Conservation (phyloP, 2,329 filamentous ascomycete species). For the Curvularia hawaiiensis region DNA sequence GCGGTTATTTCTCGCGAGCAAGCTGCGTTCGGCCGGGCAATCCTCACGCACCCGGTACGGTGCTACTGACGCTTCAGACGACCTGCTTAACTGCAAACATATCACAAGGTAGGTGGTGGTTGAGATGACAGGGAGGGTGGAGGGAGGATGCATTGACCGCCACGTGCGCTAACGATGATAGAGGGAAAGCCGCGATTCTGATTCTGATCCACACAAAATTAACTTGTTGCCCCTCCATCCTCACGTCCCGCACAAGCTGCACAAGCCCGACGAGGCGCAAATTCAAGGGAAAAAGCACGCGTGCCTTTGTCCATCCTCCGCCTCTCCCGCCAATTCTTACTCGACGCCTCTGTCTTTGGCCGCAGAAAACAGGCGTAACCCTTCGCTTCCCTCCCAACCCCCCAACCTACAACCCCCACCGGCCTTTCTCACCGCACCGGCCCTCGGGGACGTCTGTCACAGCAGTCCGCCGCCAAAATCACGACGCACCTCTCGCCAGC, state of each 20-base stretch:
- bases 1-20: neutral
- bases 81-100: neutral
- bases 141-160: slow-evolving; percentile 17
- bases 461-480: slow-evolving; percentile 15
- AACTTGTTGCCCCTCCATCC: slow-evolving; percentile 22
- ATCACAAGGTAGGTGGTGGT: neutral
- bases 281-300: slow-evolving; percentile 20
- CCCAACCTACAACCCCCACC: slow-evolving; percentile 23
- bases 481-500: slow-evolving; percentile 15
- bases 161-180: slow-evolving; percentile 22
- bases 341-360: slow-evolving; percentile 21
- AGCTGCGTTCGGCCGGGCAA: neutral
- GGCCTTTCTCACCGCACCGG: slow-evolving; percentile 26
- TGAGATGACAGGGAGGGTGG: neutral
- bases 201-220: slow-evolving; percentile 26
- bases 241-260: slow-evolving; percentile 33
- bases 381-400: neutral
- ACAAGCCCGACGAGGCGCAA: slow-evolving; percentile 35
- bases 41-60: neutral
- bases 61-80: too few species aligned
- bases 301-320: slow-evolving; percentile 17
- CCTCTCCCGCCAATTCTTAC: slow-evolving; percentile 19
- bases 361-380: slow-evolving; percentile 17
- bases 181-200: slow-evolving; percentile 21
- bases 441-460: slow-evolving; percentile 12